Base-by-base conservation (phyloP, 225 moss, liverwort and hornwort species). In the Anthoceros angustus region DNA sequence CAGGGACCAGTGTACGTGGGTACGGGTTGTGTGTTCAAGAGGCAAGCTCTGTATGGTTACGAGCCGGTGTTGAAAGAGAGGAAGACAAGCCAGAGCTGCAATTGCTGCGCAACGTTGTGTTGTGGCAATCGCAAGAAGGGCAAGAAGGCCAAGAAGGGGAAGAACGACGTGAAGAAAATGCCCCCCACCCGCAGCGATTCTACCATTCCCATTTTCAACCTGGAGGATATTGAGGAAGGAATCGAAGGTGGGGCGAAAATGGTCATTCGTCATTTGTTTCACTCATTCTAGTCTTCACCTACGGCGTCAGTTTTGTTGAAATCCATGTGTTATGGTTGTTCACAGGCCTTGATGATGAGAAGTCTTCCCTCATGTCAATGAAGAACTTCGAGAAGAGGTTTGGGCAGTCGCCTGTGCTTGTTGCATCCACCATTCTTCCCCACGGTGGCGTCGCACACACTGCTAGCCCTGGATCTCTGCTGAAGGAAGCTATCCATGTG, bases 401-500 rank as follows among this genome's bases (percentile, higher is more conserved):
- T 49, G 90, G 90, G 25, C 90, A 90, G 65, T 90, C 90, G 5
- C 82, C 87, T 0, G 87, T 90, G 62, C 80, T 90, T 25, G 85
- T 90, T 3, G 83, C 87, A 15, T 86, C 85, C 32, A 81, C 83
- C 5, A 67, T 85, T 25, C 66, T 78, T 64, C 81, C 85, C 65
- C 74, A 84, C 10, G 90, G 90, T 25, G 90, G 90, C 6, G 79
- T 90, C 62, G 83, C 87, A 7, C 85, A 80, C 15, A 70, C 83
- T 8, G 80, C 82, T 0, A 83, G 77, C 63, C 80, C 90, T 8
- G 87, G 77, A 38, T 83, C 79, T 12, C 80, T 87, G 55, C 72
- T 90, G 70, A 91, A 92, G 72, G 91, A 92, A 81, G 86, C 91
- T 32, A 87, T 92, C 61, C 87, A 92, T 67, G 91, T 92, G 63